Percentiles rank a stretch among this genome's conserved stretches.
Evolutionary conservation across 2,329 filamentous ascomycete species (phyloP).

Genomic region (Alternaria sp.): DNA sequence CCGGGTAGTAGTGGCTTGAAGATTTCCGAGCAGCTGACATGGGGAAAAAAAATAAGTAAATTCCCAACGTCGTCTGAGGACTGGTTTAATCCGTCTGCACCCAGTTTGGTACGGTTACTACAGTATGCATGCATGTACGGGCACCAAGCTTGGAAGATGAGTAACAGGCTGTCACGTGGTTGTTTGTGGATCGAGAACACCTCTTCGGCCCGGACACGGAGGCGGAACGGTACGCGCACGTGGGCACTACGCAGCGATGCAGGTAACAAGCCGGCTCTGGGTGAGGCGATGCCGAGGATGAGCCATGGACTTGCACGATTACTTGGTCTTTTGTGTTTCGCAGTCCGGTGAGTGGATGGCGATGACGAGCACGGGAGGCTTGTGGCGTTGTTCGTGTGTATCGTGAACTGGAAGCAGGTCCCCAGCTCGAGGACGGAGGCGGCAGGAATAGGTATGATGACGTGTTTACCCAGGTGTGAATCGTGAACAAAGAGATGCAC

Average conservation of each 20-base stretch:
- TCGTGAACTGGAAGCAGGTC: not conserved
- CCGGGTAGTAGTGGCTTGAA: not conserved
- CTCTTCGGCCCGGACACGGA: constrained; percentile 3
- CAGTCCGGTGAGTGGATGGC: not conserved
- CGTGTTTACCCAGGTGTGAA: not conserved
- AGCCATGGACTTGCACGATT: not conserved
- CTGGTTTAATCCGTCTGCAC: not conserved
- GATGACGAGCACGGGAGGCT: not conserved
- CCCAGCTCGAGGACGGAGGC: not conserved
- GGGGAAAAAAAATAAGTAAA: not conserved
- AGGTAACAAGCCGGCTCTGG: not conserved
- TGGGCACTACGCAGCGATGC: constrained; percentile 3
- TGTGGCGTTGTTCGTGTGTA: not conserved
- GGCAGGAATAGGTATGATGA: not conserved
- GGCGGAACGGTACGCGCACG: constrained; percentile 14
- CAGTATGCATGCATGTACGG: not conserved
- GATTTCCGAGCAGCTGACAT: not conserved
- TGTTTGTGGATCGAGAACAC: not conserved
- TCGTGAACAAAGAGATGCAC: not conserved
- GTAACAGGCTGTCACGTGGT: not conserved
- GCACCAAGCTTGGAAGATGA: not conserved
- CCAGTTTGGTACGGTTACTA: not conserved
- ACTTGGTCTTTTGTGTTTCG: not conserved
- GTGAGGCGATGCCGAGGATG: not conserved
- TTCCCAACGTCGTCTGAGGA: not conserved